Evolutionary conservation across 176 grass and related monocot genomes (phyloP), one percentile per base, ranked within the genome.

Genomic region (Eleusine indica): DNA sequence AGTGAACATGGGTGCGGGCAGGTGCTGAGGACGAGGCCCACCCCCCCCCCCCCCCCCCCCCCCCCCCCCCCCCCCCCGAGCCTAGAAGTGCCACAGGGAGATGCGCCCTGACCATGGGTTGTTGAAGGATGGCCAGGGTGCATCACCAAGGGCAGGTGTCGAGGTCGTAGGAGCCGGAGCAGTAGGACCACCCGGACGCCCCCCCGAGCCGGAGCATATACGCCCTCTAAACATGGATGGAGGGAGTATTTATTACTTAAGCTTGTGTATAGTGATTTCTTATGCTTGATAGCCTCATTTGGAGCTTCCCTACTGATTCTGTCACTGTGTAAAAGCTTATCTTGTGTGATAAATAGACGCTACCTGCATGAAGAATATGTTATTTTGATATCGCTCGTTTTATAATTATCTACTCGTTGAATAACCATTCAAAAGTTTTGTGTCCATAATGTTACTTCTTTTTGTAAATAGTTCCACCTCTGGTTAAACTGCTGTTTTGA

Each of bases 241-340:
- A 25, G 25, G 25, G 25, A 25, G 25, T 25, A 67, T 80, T 80
- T 70, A 68, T 81, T 67, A 29, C 16, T 78, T 48, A 12, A 75
- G 44, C 28, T 62, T 61, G 29, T 68, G 14, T 78, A 49, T 74
- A 40, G 41, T 64, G 49, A 79, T 76, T 22, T 68, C 52, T 53
- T 73, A 21, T 86, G 44, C 35, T 66, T 73, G 32, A 82, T 81
- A 58, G 37, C 72, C 78, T 69, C 57, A 83, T 87, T 68, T 67
- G 49, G 41, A 68, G 70, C 63, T 61, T 72, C 19, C 30, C 18
- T 84, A 15, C 29, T 61, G n/a, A 75, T 43, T 75, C 49, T 42
- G 58, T 84, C 64, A 47, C 5, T 71, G 22, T 8, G 35, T 76
- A 62, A 74, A 81, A n/a, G 25, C 80, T 58, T 29, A 52, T 60